These are phyloP conservation scores for Aspergillus spinulosporus DNA, from an alignment of 2,329 filamentous ascomycete genomes.

Conservation along the genomic window DNA sequence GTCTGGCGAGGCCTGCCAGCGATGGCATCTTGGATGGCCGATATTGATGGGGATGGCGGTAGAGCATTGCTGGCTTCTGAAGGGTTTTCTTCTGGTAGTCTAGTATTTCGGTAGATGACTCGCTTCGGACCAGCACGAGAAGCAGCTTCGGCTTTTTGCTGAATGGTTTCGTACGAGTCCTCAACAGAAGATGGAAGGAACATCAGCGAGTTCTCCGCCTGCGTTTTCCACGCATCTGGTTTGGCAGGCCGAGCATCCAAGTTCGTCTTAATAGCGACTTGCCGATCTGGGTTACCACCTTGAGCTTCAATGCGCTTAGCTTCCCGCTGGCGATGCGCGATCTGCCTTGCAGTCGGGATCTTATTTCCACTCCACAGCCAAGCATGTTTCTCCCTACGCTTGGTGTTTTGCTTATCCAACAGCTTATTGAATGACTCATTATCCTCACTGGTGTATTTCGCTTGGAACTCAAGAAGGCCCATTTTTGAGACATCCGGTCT, in stretches of 20 bases:
- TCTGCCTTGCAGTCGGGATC: constrained; percentile 63
- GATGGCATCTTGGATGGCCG: constrained; percentile 80
- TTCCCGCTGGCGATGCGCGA: constrained; percentile 54
- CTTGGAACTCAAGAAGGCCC: constrained; percentile 81
- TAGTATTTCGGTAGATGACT: constrained; percentile 80
- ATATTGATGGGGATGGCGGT: constrained; percentile 78
- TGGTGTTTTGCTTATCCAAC: constrained; percentile 85
- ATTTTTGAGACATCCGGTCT: constrained; percentile 68
- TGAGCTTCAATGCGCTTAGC: constrained; percentile 71
- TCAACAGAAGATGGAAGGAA: constrained; percentile 61
- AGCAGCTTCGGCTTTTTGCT: constrained; percentile 66
- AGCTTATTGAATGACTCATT: constrained; percentile 96
- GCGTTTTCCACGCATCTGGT: constrained; percentile 72
- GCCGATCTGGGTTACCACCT: constrained; percentile 59
- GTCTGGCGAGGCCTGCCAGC: constrained; percentile 66
- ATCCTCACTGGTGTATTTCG: constrained; percentile 94
- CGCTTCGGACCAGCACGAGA: constrained; percentile 75
- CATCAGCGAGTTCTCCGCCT: constrained; percentile 83
- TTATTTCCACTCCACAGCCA: constrained; percentile 92
- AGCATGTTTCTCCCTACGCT: constrained; percentile 77
- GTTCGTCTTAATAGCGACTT: constrained; percentile 60
- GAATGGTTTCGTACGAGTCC: constrained; percentile 58
- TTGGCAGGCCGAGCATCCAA: constrained; percentile 72
- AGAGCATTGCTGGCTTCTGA: constrained; percentile 41
- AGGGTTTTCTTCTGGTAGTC: constrained; percentile 59